phyloP scores from a whole-genome alignment of 345 rosid genomes.

The Bruguiera gymnorhiza region DNA sequence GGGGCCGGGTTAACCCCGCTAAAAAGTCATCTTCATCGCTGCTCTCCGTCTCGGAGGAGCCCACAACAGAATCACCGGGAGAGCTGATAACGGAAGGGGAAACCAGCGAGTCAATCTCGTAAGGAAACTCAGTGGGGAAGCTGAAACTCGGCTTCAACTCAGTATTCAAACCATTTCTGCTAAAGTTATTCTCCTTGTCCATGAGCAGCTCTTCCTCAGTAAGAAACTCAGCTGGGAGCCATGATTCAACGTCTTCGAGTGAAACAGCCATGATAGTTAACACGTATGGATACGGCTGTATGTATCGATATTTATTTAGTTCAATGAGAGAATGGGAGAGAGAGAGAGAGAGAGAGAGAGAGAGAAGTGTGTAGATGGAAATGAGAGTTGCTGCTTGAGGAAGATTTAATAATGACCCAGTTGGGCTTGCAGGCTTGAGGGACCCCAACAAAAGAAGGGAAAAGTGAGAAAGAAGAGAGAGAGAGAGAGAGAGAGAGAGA shows the following conservation, averaged over 20 bases:
- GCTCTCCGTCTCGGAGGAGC: conserved; percentile 15
- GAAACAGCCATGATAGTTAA: not conserved
- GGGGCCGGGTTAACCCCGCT: conserved; percentile 21
- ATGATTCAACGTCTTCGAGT: not conserved
- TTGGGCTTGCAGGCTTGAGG: conserved; percentile 18
- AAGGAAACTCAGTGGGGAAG: conserved; percentile 33
- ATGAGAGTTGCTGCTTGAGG: conserved; percentile 16
- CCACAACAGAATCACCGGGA: conserved; percentile 12
- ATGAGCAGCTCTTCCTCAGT: conserved; percentile 5
- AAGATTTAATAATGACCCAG: conserved; percentile 21
- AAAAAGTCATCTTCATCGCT: conserved; percentile 21
- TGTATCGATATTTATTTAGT: not conserved
- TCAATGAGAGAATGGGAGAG: too few relatives aligned
- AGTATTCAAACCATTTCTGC: not conserved
- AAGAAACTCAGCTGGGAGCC: conserved; percentile 20
- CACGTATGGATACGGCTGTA: not conserved
- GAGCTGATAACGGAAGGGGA: conserved; percentile 10
- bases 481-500: too few relatives aligned
- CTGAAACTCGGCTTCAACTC: conserved; percentile 6
- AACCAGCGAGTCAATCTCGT: conserved; percentile 25
- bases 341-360: not conserved
- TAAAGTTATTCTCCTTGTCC: not conserved
- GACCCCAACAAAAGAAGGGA: conserved; percentile 14
- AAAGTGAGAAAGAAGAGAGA: not conserved
- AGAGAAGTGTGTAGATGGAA: not conserved